These are phyloP conservation scores for Chrysosporium queenslandicum DNA, from an alignment of 2,329 filamentous ascomycete genomes.

Conservation along the genomic window DNA sequence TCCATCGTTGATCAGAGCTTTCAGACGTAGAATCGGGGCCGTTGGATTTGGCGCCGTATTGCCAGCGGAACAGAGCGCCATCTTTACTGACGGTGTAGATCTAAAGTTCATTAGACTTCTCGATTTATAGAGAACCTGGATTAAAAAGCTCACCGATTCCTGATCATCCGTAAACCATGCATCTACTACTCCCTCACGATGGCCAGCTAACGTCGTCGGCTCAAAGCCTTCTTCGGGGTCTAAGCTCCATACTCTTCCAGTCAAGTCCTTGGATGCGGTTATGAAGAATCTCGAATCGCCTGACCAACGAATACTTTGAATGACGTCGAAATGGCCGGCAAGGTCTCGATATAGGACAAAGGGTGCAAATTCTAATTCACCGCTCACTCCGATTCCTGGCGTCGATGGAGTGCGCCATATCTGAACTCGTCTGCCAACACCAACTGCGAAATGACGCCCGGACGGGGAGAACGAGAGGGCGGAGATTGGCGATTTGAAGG, in stretches of 20 bases:
- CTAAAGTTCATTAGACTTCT: constrained; percentile 19
- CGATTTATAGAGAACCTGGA: not conserved
- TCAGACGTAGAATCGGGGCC: constrained; percentile 52
- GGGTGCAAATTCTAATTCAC: constrained; percentile 86
- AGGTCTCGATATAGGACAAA: constrained; percentile 84
- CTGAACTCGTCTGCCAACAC: constrained; percentile 75
- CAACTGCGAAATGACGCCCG: constrained; percentile 81
- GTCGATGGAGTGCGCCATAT: constrained; percentile 94
- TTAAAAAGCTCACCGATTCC: constrained; percentile 49
- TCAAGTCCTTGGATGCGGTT: constrained; percentile 83
- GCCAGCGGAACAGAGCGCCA: constrained; percentile 91
- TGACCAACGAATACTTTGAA: constrained; percentile 87
- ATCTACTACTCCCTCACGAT: constrained; percentile 80
- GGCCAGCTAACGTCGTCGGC: constrained; percentile 80
- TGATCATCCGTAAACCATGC: constrained; percentile 96
- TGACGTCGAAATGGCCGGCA: constrained; percentile 76
- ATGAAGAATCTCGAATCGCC: constrained; percentile 92
- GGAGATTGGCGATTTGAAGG: constrained; percentile 75
- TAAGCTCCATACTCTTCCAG: constrained; percentile 88
- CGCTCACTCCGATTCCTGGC: constrained; percentile 65
- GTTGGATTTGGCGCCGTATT: constrained; percentile 57
- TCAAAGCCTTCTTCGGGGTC: constrained; percentile 77
- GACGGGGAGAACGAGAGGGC: constrained; percentile 85
- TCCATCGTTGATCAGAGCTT: constrained; percentile 68
- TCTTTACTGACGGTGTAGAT: constrained; percentile 97